Evolutionary conservation across 768 basidiomycete genomes (phyloP).

Genomic region (Rhizopogon sp.): DNA sequence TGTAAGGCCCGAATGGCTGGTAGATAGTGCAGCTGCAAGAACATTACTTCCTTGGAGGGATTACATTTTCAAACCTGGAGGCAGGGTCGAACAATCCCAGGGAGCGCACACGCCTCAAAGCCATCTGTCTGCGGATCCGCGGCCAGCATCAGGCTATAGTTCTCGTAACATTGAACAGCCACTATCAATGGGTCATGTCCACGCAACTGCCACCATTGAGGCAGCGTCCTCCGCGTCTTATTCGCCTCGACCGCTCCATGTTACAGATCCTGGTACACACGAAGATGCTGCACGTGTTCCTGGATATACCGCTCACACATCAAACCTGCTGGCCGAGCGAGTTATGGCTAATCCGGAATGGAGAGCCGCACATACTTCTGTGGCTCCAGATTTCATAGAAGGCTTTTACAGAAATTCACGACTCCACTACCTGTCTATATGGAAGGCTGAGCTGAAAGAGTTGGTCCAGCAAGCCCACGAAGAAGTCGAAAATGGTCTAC

Average conservation of each 20-base stretch:
- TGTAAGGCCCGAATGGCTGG: conserved; percentile 83
- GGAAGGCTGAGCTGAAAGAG: conserved; percentile 85
- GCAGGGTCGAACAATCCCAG: conserved; percentile 45
- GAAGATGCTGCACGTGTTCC: conserved; percentile 47
- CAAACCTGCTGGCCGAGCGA: conserved; percentile 70
- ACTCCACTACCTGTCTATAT: conserved; percentile 86
- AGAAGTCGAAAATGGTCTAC: conserved; percentile 44
- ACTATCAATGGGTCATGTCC: background rate
- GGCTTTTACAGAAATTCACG: conserved; percentile 83
- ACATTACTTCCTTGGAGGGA: conserved; percentile 75
- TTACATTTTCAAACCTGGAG: conserved; percentile 54
- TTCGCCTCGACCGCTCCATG: conserved; percentile 23
- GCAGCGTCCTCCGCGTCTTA: conserved; percentile 3
- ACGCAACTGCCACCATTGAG: background rate
- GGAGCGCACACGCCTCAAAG: conserved; percentile 26
- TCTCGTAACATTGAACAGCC: background rate
- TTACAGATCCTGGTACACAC: conserved; percentile 37
- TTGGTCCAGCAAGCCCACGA: conserved; percentile 80
- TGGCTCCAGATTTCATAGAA: conserved; percentile 82
- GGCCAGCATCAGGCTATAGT: background rate
- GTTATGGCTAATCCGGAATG: conserved; percentile 83
- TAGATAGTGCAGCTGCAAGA: conserved; percentile 67
- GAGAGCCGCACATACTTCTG: conserved; percentile 84
- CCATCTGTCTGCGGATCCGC: background rate
- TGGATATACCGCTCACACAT: conserved; percentile 59